A percentile compares a stretch with the other conserved stretches of the same genome.
Conservation (phyloP, 257 asterid genomes). For the Rhazya stricta region DNA sequence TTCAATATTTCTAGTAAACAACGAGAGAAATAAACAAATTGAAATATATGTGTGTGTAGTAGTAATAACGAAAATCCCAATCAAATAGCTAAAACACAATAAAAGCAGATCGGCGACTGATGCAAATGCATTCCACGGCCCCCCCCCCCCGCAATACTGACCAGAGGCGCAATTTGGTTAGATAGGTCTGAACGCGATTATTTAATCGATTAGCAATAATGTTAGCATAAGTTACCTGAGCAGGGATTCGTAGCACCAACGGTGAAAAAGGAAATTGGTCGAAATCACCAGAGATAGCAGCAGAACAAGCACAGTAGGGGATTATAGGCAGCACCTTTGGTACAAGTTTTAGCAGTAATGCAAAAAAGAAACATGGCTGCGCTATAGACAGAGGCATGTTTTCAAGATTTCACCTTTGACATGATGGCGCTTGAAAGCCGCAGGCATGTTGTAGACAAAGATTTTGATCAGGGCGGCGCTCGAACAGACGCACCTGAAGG, state of each 20-base stretch:
- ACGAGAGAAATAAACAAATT: too few relatives aligned
- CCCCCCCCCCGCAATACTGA: background rate
- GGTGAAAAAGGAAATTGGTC: slow-evolving; percentile 32
- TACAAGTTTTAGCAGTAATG: slow-evolving; percentile 38
- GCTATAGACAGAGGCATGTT: slow-evolving; percentile 33
- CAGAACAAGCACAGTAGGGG: slow-evolving; percentile 67
- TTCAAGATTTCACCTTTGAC: slow-evolving; percentile 48
- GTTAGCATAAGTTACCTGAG: slow-evolving; percentile 44
- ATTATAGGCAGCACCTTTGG: slow-evolving; percentile 71
- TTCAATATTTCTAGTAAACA: too few relatives aligned
- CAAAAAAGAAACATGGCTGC: slow-evolving; percentile 64
- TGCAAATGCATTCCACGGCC: too few relatives aligned
- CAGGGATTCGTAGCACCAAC: slow-evolving; percentile 48
- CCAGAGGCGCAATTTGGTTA: too few relatives aligned
- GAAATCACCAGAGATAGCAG: slow-evolving; percentile 66
- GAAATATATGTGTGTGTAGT: too few relatives aligned
- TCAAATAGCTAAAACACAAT: background rate
- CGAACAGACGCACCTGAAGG: slow-evolving; percentile 88
- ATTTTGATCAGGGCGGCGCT: slow-evolving; percentile 62
- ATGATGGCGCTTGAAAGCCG: slow-evolving; percentile 44
- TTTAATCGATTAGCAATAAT: too few relatives aligned
- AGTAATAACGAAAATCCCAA: background rate
- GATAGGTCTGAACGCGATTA: too few relatives aligned
- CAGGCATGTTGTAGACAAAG: slow-evolving; percentile 40
- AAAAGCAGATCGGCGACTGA: too few relatives aligned